Conservation (phyloP, 2,329 filamentous ascomycete genomes). For the Botrytis squamosa region DNA sequence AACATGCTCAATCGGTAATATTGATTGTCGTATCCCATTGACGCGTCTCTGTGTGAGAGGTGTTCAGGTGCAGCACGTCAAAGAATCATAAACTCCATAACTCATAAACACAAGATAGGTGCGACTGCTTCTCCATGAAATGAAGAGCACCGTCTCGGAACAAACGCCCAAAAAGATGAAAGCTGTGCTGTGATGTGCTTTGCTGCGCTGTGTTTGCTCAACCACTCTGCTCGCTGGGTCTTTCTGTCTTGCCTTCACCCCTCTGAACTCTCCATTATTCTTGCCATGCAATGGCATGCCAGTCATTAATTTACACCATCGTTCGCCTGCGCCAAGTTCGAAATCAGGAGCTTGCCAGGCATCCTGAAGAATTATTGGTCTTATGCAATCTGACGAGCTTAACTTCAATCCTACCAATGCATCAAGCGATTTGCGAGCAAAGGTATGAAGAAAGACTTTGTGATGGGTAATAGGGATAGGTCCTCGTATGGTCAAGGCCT, state of each 20-base stretch:
- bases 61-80: neutral
- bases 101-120: constrained; percentile 1
- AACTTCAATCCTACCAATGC: constrained; percentile 50
- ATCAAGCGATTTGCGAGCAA: constrained; percentile 36
- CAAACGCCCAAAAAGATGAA: neutral
- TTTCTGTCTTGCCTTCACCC: constrained; percentile 28
- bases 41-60: neutral
- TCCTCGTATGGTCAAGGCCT: constrained; percentile 21
- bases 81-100: neutral
- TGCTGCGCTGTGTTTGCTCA: constrained; percentile 35
- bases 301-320: constrained; percentile 28
- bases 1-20: neutral
- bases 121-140: neutral
- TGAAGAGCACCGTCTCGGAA: neutral
- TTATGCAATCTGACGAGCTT: constrained; percentile 56
- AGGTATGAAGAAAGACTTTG: constrained; percentile 43
- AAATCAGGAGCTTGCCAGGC: constrained; percentile 54
- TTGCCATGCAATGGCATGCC: constrained; percentile 15
- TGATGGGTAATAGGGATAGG: constrained; percentile 32
- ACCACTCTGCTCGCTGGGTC: constrained; percentile 55
- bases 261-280: constrained; percentile 21
- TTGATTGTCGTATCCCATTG: neutral
- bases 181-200: constrained; percentile 39
- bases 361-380: constrained; percentile 44
- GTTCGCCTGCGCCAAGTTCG: constrained; percentile 40